These are phyloP conservation scores for Fomes fomentarius DNA, from an alignment of 1,284 basidiomycete species.

Conservation along the genomic window DNA sequence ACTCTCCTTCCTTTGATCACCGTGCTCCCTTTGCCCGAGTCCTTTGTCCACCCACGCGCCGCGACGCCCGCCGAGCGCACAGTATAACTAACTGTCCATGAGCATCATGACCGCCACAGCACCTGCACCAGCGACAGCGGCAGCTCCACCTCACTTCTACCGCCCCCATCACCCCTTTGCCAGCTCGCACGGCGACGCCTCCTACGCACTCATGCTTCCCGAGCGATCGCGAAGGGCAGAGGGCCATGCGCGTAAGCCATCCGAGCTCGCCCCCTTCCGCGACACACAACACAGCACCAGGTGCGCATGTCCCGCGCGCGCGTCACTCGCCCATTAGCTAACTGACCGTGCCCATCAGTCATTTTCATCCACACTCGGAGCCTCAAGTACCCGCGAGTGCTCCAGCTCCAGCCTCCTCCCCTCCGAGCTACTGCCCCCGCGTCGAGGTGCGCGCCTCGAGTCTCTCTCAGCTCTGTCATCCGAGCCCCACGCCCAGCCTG, in stretches of 20 bases:
- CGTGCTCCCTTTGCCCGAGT: too few relatives aligned
- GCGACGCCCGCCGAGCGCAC: conserved; percentile 2
- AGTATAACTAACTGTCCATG: conserved; percentile 15
- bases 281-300: conserved; percentile 1
- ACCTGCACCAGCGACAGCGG: too few relatives aligned
- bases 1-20: conserved; percentile 14
- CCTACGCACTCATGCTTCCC: neutral
- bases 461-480: neutral
- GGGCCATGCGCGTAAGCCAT: conserved; percentile 3
- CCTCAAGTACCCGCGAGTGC: neutral
- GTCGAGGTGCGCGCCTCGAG: neutral
- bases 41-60: conserved; percentile 13
- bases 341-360: conserved; percentile 3
- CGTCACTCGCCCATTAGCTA: neutral
- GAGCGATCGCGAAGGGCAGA: conserved; percentile 6
- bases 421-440: conserved; percentile 1
- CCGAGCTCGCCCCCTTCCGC: conserved; percentile 1
- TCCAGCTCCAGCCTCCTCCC: neutral
- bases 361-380: neutral
- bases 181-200: conserved; percentile 6
- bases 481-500: conserved; percentile 4
- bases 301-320: conserved; percentile 4
- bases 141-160: neutral
- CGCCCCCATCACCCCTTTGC: neutral
- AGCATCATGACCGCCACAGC: conserved; percentile 19